phyloP scores from a whole-genome alignment of 805 yeast species.

The Saccharomycopsis sp. region DNA sequence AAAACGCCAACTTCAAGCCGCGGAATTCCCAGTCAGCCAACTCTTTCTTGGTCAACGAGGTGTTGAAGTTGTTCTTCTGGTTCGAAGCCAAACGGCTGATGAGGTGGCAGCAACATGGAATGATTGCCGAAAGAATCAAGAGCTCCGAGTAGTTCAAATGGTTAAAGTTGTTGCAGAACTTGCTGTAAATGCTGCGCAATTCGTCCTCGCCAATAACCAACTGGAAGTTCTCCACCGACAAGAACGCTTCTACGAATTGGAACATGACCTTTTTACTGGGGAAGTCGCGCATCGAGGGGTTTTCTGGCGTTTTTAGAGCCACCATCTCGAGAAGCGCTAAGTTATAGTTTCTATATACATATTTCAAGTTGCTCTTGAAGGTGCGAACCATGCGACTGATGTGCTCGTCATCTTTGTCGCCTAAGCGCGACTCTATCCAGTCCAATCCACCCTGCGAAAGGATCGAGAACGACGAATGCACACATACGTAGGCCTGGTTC shows the following conservation, averaged over 20 bases:
- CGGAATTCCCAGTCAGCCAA: conserved; percentile 9
- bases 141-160: not conserved
- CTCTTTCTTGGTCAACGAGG: not conserved
- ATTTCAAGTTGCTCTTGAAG: not conserved
- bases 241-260: not conserved
- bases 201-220: conserved; percentile 14
- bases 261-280: not conserved
- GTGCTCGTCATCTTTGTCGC: not conserved
- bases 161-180: conserved; percentile 25
- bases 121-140: not conserved
- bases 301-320: not conserved
- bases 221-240: conserved; percentile 18
- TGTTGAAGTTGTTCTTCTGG: not conserved
- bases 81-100: not conserved
- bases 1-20: conserved; percentile 37
- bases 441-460: not conserved
- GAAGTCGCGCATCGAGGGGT: not conserved
- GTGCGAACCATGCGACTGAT: not conserved
- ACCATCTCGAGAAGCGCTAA: not conserved
- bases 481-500: not conserved
- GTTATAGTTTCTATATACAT: not conserved
- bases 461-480: not conserved
- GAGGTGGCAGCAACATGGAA: not conserved
- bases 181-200: conserved; percentile 30
- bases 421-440: not conserved